phyloP scores from a whole-genome alignment of 345 rosid genomes.

The Syzygium grande region DNA sequence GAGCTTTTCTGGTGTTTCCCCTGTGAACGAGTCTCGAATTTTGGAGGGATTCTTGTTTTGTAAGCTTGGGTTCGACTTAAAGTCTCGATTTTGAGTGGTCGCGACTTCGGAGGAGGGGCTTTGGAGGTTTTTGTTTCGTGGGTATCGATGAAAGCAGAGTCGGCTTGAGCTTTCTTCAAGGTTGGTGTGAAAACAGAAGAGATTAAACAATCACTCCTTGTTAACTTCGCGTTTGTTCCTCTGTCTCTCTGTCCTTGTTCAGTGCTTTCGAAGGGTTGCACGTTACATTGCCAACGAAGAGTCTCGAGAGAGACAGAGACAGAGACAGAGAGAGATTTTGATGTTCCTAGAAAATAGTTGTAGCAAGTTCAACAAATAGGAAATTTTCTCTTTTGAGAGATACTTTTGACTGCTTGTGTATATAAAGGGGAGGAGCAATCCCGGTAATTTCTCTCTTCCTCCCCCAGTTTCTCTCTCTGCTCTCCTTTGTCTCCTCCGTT shows the following conservation, averaged over 20 bases:
- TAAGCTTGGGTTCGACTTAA: conserved; percentile 10
- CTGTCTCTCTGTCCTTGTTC: not conserved
- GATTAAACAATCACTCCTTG: not conserved
- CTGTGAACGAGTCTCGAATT: not conserved
- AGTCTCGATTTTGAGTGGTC: conserved; percentile 18
- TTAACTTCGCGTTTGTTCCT: not conserved
- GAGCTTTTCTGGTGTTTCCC: not conserved
- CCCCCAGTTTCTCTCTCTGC: conserved; percentile 3
- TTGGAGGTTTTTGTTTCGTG: conserved; percentile 17
- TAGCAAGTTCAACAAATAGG: conserved; percentile 53
- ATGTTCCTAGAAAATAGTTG: conserved; percentile 49
- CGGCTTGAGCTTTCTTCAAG: conserved; percentile 39
- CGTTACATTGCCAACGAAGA: conserved; percentile 7
- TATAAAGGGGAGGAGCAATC: not conserved
- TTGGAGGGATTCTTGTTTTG: not conserved
- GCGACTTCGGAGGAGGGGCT: conserved; percentile 1
- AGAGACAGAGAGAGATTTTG: conserved; percentile 2
- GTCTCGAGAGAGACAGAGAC: conserved; percentile 1
- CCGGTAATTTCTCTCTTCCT: conserved; percentile 25
- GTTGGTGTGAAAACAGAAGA: not conserved
- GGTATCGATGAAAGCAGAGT: conserved; percentile 24
- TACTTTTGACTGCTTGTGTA: not conserved
- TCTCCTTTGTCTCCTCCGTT: not conserved
- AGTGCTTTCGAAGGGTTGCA: not conserved
- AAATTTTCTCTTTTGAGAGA: conserved; percentile 2